Evolutionary conservation across 1,284 basidiomycete species (phyloP).

Genomic region (Cerrena zonata): DNA sequence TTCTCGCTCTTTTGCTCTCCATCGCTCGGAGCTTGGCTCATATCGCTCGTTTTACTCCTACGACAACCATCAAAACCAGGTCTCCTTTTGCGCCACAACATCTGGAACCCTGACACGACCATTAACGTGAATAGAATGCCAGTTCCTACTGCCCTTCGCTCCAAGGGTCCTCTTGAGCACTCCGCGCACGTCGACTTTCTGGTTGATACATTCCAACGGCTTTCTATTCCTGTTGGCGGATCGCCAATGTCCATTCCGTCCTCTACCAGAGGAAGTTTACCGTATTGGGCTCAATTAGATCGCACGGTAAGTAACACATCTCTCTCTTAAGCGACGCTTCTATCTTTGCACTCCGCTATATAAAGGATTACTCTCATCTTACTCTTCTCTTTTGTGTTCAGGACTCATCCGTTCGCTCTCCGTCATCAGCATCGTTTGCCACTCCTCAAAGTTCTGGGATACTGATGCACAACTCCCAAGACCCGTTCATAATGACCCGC

Average conservation of each 20-base stretch:
- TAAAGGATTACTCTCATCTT: background rate
- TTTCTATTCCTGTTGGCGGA: background rate
- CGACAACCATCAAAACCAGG: background rate
- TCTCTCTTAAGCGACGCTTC: background rate
- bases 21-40: background rate
- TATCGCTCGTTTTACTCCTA: background rate
- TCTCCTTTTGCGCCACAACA: no score
- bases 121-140: no score
- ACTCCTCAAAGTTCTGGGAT: no score
- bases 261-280: background rate
- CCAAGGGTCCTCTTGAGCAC: no score
- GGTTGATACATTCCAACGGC: background rate
- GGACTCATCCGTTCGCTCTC: background rate
- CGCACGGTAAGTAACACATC: background rate
- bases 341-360: background rate
- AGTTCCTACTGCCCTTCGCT: no score
- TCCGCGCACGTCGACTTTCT: background rate
- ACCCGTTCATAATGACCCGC: background rate
- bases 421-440: background rate
- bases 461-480: background rate
- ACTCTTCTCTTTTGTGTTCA: background rate
- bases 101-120: no score
- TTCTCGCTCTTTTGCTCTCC: no score
- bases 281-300: background rate
- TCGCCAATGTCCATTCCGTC: background rate